These are phyloP conservation scores for Carallia pectinifolia DNA, from an alignment of 345 rosid species.

Conservation along the genomic window DNA sequence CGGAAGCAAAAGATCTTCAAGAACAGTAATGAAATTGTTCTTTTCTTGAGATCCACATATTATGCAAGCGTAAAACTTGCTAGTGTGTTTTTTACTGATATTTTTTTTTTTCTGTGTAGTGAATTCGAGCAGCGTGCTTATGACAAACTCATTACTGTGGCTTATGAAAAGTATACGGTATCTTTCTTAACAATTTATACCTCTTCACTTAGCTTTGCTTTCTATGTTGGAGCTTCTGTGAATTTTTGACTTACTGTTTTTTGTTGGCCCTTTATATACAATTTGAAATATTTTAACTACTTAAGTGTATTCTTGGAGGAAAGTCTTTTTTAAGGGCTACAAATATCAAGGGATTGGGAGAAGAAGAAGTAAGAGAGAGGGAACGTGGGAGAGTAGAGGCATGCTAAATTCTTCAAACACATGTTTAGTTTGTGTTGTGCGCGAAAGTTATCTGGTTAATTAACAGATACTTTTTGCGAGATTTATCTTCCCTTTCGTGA, in stretches of 20 bases:
- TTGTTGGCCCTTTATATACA: background rate
- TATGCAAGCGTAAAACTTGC: constrained; percentile 10
- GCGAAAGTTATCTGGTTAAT: too few species aligned
- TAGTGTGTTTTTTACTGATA: constrained; percentile 10
- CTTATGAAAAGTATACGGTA: constrained; percentile 88
- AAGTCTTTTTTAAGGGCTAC: too few species aligned
- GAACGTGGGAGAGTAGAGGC: too few species aligned
- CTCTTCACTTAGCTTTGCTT: background rate
- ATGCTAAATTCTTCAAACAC: too few species aligned
- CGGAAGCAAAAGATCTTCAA: constrained; percentile 61
- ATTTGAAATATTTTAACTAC: too few species aligned
- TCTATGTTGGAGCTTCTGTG: background rate
- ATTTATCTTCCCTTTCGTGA: too few species aligned
- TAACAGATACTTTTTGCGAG: too few species aligned
- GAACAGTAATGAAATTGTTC: constrained; percentile 53
- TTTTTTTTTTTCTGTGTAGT: constrained; percentile 37
- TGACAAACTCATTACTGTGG: constrained; percentile 78
- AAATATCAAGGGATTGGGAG: too few species aligned
- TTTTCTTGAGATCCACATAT: constrained; percentile 16
- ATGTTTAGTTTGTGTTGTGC: too few species aligned
- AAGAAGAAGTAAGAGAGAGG: too few species aligned
- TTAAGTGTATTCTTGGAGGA: too few species aligned
- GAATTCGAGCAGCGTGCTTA: constrained; percentile 65
- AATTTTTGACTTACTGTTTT: background rate
- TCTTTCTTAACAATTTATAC: background rate